phyloP scores from a whole-genome alignment of 1,284 basidiomycete genomes.

The Cryptococcus maquisensis region DNA sequence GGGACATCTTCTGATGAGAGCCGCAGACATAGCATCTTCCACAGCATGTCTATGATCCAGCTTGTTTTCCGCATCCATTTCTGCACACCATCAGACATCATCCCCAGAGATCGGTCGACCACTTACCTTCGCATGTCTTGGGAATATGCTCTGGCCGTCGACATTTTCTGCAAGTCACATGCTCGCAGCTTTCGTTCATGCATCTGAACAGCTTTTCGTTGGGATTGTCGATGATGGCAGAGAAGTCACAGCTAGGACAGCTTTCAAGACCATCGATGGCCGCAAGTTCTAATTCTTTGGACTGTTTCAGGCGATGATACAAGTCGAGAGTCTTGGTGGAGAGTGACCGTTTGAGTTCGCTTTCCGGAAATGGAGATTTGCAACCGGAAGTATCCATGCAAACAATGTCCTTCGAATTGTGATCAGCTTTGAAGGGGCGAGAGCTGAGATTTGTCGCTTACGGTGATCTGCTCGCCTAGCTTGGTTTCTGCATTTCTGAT shows the following conservation, averaged over 20 bases:
- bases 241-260: constrained; percentile 82
- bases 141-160: constrained; percentile 75
- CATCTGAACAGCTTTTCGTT: constrained; percentile 75
- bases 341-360: constrained; percentile 59
- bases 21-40: constrained; percentile 84
- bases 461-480: constrained; percentile 47
- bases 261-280: constrained; percentile 62
- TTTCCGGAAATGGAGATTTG: constrained; percentile 61
- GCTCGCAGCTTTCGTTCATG: constrained; percentile 65
- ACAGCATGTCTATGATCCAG: constrained; percentile 68
- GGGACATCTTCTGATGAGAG: constrained; percentile 78
- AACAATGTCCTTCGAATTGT: constrained; percentile 54
- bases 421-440: background rate
- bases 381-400: constrained; percentile 79
- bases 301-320: constrained; percentile 68
- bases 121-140: constrained; percentile 70
- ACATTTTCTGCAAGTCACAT: constrained; percentile 70
- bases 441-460: constrained; percentile 13
- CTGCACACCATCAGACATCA: constrained; percentile 31
- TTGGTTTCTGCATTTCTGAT: constrained; percentile 45
- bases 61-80: constrained; percentile 65
- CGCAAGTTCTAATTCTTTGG: constrained; percentile 70
- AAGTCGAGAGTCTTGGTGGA: constrained; percentile 59
- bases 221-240: constrained; percentile 70
- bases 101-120: background rate